Percentiles rank a stretch among this genome's conserved stretches.
phyloP scores from a whole-genome alignment of 768 basidiomycete species.

The Russula griseocarnosa region DNA sequence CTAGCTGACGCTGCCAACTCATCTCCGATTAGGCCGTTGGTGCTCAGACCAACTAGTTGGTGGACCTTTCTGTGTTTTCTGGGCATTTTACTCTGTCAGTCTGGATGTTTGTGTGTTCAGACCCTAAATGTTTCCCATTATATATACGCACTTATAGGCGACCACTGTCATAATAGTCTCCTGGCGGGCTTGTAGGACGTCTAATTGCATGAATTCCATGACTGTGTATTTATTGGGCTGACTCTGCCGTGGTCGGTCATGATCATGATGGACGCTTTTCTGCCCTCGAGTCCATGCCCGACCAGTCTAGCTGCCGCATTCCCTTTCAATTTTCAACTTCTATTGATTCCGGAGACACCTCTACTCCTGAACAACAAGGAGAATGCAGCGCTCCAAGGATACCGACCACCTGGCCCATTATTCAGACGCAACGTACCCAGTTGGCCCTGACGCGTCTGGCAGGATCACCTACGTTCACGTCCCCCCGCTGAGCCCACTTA shows the following conservation, averaged over 20 bases:
- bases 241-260: neutral
- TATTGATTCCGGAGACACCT: neutral
- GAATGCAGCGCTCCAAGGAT: slow-evolving; percentile 14
- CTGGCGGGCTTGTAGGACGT: slow-evolving; percentile 14
- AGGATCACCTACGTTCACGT: slow-evolving; percentile 17
- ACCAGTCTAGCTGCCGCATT: neutral
- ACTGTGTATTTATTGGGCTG: slow-evolving; percentile 20
- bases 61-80: neutral
- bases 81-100: slow-evolving; percentile 14
- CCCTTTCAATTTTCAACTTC: neutral
- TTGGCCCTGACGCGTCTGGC: slow-evolving; percentile 16
- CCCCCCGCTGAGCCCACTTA: slow-evolving; percentile 19
- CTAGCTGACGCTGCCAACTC: neutral
- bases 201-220: slow-evolving; percentile 20
- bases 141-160: slow-evolving; percentile 25
- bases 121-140: slow-evolving; percentile 18
- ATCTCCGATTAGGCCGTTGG: slow-evolving; percentile 25
- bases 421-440: slow-evolving; percentile 20
- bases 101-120: slow-evolving; percentile 11
- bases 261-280: neutral
- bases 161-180: slow-evolving; percentile 12
- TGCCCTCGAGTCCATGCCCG: slow-evolving; percentile 1
- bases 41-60: slow-evolving; percentile 28
- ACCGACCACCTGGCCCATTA: slow-evolving; percentile 4
- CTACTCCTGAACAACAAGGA: neutral